phyloP scores from a whole-genome alignment of 208 protist genomes.

The Trypanosoma avium region DNA sequence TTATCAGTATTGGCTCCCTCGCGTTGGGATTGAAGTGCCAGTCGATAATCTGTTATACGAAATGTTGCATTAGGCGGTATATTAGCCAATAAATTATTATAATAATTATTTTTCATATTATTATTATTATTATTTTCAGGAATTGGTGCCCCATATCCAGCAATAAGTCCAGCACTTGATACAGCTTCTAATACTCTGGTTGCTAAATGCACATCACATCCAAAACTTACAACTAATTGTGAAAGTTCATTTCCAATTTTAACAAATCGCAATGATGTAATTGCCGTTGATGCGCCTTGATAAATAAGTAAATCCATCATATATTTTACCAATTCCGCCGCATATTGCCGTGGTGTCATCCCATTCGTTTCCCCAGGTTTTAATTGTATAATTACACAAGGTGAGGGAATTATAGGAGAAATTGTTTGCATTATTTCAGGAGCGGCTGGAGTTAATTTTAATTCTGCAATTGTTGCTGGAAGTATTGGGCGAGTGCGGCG shows the following conservation, averaged over 20 bases:
- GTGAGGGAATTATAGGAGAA: slow-evolving; percentile 40
- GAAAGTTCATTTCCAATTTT: slow-evolving; percentile 68
- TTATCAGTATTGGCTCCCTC: too few relatives aligned
- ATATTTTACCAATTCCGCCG: slow-evolving; percentile 75
- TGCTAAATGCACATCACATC: slow-evolving; percentile 55
- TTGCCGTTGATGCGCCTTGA: slow-evolving; percentile 57
- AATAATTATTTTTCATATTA: background rate
- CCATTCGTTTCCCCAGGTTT: slow-evolving; percentile 58
- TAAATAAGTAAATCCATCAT: slow-evolving; percentile 73
- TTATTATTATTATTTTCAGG: slow-evolving; percentile 18
- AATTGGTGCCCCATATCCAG: slow-evolving; percentile 54
- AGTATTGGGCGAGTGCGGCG: slow-evolving; percentile 71
- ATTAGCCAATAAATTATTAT: background rate
- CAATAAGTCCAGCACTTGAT: slow-evolving; percentile 48
- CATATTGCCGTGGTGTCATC: slow-evolving; percentile 70
- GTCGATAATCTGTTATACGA: slow-evolving; percentile 68
- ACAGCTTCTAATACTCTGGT: slow-evolving; percentile 50
- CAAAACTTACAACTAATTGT: slow-evolving; percentile 79
- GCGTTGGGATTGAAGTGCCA: too few relatives aligned
- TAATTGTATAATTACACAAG: slow-evolving; percentile 62
- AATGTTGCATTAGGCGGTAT: slow-evolving; percentile 85
- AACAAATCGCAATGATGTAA: slow-evolving; percentile 78
- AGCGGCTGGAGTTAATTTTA: slow-evolving; percentile 59
- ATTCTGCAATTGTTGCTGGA: slow-evolving; percentile 71
- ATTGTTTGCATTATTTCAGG: slow-evolving; percentile 52